Conservation (phyloP, 2,329 filamentous ascomycete species). For the Colletotrichum nymphaeae region DNA sequence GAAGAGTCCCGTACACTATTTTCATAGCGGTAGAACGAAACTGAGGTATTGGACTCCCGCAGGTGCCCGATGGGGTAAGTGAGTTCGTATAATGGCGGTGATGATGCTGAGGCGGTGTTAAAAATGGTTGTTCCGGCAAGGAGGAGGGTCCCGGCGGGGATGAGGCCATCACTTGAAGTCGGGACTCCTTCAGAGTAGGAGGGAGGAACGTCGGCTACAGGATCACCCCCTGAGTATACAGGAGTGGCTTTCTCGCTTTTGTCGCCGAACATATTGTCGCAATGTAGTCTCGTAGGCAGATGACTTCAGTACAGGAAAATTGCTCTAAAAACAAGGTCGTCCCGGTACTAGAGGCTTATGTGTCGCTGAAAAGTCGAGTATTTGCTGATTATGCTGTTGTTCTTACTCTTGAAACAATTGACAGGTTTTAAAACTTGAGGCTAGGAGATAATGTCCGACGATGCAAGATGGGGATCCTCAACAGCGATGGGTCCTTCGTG, state of each 20-base stretch:
- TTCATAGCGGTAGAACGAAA: conserved; percentile 47
- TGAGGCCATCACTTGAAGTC: conserved; percentile 18
- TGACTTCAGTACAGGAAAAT: too few species aligned
- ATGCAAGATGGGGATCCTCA: neutral
- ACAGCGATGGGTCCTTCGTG: neutral
- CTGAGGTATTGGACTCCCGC: conserved; percentile 44
- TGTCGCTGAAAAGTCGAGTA: neutral
- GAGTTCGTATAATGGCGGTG: conserved; percentile 49
- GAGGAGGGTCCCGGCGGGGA: conserved; percentile 47
- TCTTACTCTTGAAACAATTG: neutral
- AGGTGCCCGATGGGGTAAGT: conserved; percentile 48
- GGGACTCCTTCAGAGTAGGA: neutral
- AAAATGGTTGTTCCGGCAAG: conserved; percentile 46
- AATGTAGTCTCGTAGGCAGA: neutral
- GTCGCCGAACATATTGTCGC: neutral
- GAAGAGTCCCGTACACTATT: conserved; percentile 33
- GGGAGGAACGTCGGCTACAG: neutral
- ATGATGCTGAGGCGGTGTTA: conserved; percentile 36
- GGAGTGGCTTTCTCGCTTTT: neutral
- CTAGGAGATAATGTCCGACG: neutral
- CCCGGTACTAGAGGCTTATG: too few species aligned
- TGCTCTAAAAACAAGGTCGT: too few species aligned
- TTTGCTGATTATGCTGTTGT: neutral
- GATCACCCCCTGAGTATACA: neutral
- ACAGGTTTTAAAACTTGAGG: neutral